Base-by-base conservation (phyloP, 768 basidiomycete genomes). In the Galerina sulciceps region DNA sequence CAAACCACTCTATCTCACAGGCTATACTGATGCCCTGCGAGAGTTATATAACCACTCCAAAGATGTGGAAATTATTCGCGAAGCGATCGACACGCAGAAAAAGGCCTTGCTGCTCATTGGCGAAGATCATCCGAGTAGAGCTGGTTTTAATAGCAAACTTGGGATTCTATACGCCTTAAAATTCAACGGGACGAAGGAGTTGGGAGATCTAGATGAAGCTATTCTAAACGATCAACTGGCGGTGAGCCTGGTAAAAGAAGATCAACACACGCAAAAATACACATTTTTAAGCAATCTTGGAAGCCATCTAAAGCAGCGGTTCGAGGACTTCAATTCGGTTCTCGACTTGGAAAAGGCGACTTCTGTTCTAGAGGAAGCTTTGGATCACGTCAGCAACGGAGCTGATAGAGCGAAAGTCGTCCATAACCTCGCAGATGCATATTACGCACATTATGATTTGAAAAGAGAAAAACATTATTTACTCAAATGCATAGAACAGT, bases 401-500 rank as follows among this genome's bases (percentile, higher is more conserved):
- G 43, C 54, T 17, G 26, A 23, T 22, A 31, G 41, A 22, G 26
- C 46, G 14, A 43, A 10, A 34, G 26, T 38, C 6, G 26, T 31
- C 17, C 26, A 18, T 13, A 48, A 57, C 37, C 48, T 57, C 8
- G 46, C 55, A 10, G 26, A 57, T 17, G 47, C 55, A 10, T 42
- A 57, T n/a, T 20, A 44, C 20, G 55, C 26, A 20, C 31, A 20
- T 6, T 50, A 49, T 36, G 10, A 8, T n/a, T 6, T 34, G 17
- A 40, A 41, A 15, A 31, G 38, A 20, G 38, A 23, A 4, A 31
- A 57, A 15, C 8, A 6, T 20, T 13, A 40, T 6, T 38, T 20
- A 18, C 55, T 26, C 18, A 57, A 51, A 35, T 57, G 55, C 47
- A 31, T 57, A n/a, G 41, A 57, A 36, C 23, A 34, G 11, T 57